phyloP scores from a whole-genome alignment of 208 protist genomes.

The Acanthamoeba quina region DNA sequence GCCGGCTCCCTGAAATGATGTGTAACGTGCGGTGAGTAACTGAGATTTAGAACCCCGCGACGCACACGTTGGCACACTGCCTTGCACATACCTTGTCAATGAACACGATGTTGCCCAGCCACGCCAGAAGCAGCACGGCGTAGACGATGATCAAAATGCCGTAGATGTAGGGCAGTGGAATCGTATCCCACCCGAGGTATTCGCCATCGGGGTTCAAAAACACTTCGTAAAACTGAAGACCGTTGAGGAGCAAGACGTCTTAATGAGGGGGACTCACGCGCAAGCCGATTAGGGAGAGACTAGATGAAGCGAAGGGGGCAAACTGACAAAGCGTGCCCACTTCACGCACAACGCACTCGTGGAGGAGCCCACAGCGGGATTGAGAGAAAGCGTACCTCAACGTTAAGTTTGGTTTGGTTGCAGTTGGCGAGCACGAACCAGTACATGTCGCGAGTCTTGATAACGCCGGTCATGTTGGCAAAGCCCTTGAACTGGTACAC shows the following conservation, averaged over 20 bases:
- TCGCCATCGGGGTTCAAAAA: conserved; percentile 15
- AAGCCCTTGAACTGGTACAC: background rate
- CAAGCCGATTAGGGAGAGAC: background rate
- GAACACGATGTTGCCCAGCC: background rate
- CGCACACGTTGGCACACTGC: background rate
- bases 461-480: background rate
- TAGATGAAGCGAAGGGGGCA: too few species aligned
- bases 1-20: background rate
- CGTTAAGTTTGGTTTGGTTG: background rate
- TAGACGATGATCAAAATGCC: conserved; percentile 20
- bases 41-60: too few species aligned
- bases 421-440: conserved; percentile 56
- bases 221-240: background rate
- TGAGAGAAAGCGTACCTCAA: background rate
- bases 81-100: background rate
- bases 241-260: background rate
- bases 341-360: background rate
- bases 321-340: too few species aligned
- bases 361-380: background rate
- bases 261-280: too few species aligned
- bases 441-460: background rate
- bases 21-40: background rate
- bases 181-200: conserved; percentile 45
- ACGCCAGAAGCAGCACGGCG: background rate
- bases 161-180: conserved; percentile 39